A percentile compares a stretch with the other conserved stretches of the same genome.
These are phyloP conservation scores for Boletus rex-veris DNA, from an alignment of 768 basidiomycete genomes.

Conservation along the genomic window DNA sequence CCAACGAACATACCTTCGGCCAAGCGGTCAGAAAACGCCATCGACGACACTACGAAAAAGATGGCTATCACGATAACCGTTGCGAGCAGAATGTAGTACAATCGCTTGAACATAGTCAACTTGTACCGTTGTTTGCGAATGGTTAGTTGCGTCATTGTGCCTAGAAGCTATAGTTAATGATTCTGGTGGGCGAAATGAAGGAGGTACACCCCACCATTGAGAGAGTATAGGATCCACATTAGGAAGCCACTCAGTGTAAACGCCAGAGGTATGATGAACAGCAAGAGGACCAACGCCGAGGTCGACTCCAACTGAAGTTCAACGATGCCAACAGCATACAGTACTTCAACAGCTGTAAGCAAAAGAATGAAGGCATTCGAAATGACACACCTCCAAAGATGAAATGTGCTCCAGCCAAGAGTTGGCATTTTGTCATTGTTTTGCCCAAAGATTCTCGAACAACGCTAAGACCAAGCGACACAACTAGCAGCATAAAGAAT, in stretches of 20 bases:
- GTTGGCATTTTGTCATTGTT: conserved; percentile 80
- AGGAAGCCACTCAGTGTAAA: conserved; percentile 95
- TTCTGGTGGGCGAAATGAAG: neutral
- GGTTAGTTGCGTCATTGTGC: conserved; percentile 83
- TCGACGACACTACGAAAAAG: conserved; percentile 90
- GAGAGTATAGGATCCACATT: conserved; percentile 90
- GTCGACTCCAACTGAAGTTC: conserved; percentile 90
- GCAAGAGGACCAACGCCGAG: conserved; percentile 74
- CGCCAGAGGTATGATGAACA: conserved; percentile 92
- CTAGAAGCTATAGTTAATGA: conserved; percentile 37
- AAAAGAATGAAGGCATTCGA: neutral
- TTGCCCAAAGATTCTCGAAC: conserved; percentile 83
- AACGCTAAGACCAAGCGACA: conserved; percentile 88
- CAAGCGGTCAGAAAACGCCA: conserved; percentile 87
- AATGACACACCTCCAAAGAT: conserved; percentile 79
- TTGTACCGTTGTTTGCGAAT: conserved; percentile 86
- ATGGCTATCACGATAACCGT: conserved; percentile 77
- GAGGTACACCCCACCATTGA: conserved; percentile 61
- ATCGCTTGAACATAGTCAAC: conserved; percentile 79
- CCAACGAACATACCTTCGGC: conserved; percentile 65
- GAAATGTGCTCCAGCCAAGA: conserved; percentile 83
- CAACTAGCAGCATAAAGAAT: conserved; percentile 92
- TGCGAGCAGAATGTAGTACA: conserved; percentile 81
- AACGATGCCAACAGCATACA: conserved; percentile 94
- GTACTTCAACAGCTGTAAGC: conserved; percentile 45